phyloP scores from a whole-genome alignment of 1,139 yeast species.

The Hyphopichia pseudoburtonii region DNA sequence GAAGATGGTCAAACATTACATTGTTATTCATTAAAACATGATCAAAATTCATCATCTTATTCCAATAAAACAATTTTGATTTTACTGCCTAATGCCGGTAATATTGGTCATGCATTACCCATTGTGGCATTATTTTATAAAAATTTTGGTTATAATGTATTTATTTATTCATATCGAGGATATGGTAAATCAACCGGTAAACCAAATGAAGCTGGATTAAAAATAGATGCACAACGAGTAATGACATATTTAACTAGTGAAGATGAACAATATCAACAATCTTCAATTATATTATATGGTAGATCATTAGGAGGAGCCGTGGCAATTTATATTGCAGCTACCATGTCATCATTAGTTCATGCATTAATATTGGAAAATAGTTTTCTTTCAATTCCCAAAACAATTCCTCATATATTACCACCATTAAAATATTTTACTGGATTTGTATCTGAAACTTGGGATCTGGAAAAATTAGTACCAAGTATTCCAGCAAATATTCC shows the following conservation, averaged over 20 bases:
- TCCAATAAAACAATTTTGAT: constrained; percentile 71
- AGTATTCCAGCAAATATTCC: constrained; percentile 58
- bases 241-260: constrained; percentile 57
- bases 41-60: constrained; percentile 38
- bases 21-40: constrained; percentile 50
- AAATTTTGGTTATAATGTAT: constrained; percentile 71
- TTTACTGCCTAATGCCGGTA: constrained; percentile 93
- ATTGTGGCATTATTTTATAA: constrained; percentile 70
- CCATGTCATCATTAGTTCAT: constrained; percentile 45
- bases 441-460: constrained; percentile 82
- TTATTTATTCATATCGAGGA: constrained; percentile 87
- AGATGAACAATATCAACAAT: constrained; percentile 48
- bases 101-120: constrained; percentile 90
- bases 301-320: constrained; percentile 96
- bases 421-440: constrained; percentile 53
- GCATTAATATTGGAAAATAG: constrained; percentile 86
- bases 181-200: constrained; percentile 84
- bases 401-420: constrained; percentile 84
- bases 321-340: constrained; percentile 76
- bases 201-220: constrained; percentile 78
- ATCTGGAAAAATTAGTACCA: constrained; percentile 63
- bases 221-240: constrained; percentile 76
- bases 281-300: constrained; percentile 74
- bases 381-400: constrained; percentile 72
- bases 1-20: constrained; percentile 58